Conservation (phyloP, 148 eudicot species). For the Vaccinium vitisidaea region DNA sequence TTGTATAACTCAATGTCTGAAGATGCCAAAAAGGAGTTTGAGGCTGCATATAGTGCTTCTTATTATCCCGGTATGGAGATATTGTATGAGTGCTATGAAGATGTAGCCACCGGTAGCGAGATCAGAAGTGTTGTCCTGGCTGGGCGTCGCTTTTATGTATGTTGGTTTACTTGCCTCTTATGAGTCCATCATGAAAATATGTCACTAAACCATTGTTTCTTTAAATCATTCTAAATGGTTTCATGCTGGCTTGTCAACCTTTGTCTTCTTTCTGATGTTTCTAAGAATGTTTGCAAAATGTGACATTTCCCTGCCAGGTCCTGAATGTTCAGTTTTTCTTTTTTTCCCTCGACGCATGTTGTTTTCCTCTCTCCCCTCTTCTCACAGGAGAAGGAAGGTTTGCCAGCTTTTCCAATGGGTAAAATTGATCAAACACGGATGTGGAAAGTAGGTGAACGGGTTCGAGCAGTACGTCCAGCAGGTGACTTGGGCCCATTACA, state of each 20-base stretch:
- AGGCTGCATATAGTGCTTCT: constrained; percentile 93
- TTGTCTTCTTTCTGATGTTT: neutral
- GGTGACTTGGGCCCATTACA: constrained; percentile 91
- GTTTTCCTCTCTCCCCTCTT: neutral
- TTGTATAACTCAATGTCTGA: constrained; percentile 77
- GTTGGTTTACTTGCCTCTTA: constrained; percentile 14
- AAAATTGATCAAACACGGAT: constrained; percentile 93
- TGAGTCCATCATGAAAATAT: neutral
- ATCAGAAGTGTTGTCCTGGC: constrained; percentile 96
- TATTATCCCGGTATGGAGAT: constrained; percentile 97
- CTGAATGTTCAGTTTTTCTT: neutral
- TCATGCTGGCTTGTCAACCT: too few species aligned
- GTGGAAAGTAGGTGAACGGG: constrained; percentile 98
- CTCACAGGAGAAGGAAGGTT: constrained; percentile 88
- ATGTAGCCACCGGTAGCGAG: constrained; percentile 93
- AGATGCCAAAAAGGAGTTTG: constrained; percentile 81
- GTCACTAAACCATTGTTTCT: neutral
- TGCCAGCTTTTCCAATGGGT: constrained; percentile 99
- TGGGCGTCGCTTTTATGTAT: constrained; percentile 96
- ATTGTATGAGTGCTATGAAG: constrained; percentile 94
- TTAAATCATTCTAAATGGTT: neutral
- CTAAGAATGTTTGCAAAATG: neutral
- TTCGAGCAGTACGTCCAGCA: constrained; percentile 67
- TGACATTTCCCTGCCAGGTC: neutral
- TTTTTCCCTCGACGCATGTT: too few species aligned